Percentiles rank a stretch among this genome's conserved stretches.
Conservation (phyloP, 345 rosid genomes). For the Acer negundo region DNA sequence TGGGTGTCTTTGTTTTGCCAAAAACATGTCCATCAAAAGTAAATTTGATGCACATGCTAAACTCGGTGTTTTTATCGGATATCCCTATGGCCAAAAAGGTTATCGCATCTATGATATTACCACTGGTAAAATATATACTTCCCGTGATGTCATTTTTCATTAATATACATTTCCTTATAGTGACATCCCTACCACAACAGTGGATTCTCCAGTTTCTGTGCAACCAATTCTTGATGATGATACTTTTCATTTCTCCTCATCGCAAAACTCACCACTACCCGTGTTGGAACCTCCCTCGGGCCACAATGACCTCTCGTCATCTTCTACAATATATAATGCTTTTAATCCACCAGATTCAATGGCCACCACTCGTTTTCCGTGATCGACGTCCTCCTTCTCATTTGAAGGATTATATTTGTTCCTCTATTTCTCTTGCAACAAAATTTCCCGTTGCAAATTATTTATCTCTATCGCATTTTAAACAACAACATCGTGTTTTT, state of each 20-base stretch:
- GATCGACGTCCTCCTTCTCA: too few species aligned
- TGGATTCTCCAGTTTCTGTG: not conserved
- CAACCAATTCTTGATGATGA: not conserved
- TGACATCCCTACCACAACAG: not conserved
- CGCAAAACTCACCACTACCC: not conserved
- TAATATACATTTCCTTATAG: not conserved
- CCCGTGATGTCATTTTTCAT: not conserved
- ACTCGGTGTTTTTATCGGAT: not conserved
- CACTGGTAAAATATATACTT: not conserved
- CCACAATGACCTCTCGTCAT: too few species aligned
- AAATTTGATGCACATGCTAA: not conserved
- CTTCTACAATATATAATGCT: too few species aligned
- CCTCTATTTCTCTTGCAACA: too few species aligned
- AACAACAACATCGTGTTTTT: not conserved
- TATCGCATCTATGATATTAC: not conserved
- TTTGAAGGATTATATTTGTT: too few species aligned
- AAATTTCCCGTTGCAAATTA: not conserved
- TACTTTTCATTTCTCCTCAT: not conserved
- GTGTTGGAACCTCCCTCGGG: too few species aligned
- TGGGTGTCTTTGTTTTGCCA: not conserved
- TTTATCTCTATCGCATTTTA: not conserved
- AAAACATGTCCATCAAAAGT: not conserved
- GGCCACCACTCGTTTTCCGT: too few species aligned
- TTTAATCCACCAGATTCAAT: too few species aligned
- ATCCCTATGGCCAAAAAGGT: not conserved